A percentile compares a stretch with the other conserved stretches of the same genome.
Evolutionary conservation across 2,329 filamentous ascomycete species (phyloP).

Genomic region (Venturia aucupariae): DNA sequence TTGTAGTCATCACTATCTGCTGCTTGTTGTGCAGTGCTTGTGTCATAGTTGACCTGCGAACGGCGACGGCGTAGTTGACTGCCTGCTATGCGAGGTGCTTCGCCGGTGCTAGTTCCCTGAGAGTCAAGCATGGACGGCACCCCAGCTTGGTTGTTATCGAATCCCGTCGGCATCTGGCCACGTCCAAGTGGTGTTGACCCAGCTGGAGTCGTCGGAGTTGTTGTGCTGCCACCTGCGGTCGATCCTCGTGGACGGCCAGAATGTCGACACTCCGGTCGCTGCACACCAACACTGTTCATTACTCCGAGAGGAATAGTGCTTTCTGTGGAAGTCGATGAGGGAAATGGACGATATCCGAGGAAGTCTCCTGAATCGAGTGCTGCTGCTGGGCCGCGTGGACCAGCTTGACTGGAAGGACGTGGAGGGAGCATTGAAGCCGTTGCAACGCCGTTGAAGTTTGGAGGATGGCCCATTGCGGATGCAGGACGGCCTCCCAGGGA

Average conservation of each 20-base stretch:
- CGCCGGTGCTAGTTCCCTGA: background rate
- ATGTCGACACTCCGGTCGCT: background rate
- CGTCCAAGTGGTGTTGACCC: background rate
- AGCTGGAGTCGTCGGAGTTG: background rate
- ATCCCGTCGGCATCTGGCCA: background rate
- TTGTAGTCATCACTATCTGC: background rate
- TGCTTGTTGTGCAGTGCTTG: background rate
- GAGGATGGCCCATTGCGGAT: background rate
- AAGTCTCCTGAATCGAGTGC: background rate
- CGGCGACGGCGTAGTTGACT: too few relatives aligned
- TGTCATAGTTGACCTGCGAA: background rate
- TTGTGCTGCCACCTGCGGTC: background rate
- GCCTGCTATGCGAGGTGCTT: background rate
- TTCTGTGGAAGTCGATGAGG: background rate
- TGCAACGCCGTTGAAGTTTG: background rate
- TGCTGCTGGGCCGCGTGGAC: background rate
- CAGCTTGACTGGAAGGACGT: background rate
- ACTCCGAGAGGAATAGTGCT: background rate
- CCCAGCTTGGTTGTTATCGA: background rate
- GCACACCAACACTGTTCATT: background rate
- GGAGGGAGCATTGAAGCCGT: background rate
- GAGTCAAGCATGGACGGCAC: background rate
- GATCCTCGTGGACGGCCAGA: background rate
- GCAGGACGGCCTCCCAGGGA: background rate
- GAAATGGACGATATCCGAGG: background rate